Base-by-base conservation (phyloP, 331 rosid species). In the Rhamnella rubrinervis region DNA sequence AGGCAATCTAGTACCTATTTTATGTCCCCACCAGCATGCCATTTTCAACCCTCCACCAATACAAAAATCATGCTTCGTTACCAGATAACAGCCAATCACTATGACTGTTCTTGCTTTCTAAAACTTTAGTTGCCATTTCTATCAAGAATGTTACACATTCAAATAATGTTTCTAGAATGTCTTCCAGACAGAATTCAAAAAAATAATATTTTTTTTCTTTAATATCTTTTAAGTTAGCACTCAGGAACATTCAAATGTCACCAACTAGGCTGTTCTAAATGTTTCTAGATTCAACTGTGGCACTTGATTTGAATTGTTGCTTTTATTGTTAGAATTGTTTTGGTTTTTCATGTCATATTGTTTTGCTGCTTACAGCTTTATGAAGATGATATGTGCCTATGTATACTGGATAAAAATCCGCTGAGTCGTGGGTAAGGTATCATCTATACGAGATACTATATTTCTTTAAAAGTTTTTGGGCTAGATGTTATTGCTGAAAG, bases 371-470 rank as follows among this genome's bases (percentile, higher is more conserved):
- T 84, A 68, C 98, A 93, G 98, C 83, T 93, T 31, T 90, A 88
- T 71, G 98, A 93, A 82, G 98, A 93, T 88, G 93, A 90, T 71
- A 50, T 37, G 67, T 90, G 97, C 90, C 77, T 90, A 55, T 90
- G 97, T 73, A 93, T 93, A 80, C 79, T 93, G 96, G 98, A 93
- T 65, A 78, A 78, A 38, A 86, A 68, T 78, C 98, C 98, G 7
- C 74, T 93, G 85, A 90, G 93, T 88, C 81, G 78, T 88, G 98
- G 98, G 98, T 93, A 93, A 90, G 93, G 92, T 90, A 85, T 85
- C 85, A 81, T 87, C 76, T 66, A 71, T 83, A 63, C 71, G 66
- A 71, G 71, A 47, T 75, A 76, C 76, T 20, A 44, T 56, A 40
- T 13, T 15, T 46, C 49, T 66, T 44, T 61, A 31, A 31, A 3